These are phyloP conservation scores for Ballota nigra DNA, from an alignment of 257 asterid genomes.

Conservation along the genomic window DNA sequence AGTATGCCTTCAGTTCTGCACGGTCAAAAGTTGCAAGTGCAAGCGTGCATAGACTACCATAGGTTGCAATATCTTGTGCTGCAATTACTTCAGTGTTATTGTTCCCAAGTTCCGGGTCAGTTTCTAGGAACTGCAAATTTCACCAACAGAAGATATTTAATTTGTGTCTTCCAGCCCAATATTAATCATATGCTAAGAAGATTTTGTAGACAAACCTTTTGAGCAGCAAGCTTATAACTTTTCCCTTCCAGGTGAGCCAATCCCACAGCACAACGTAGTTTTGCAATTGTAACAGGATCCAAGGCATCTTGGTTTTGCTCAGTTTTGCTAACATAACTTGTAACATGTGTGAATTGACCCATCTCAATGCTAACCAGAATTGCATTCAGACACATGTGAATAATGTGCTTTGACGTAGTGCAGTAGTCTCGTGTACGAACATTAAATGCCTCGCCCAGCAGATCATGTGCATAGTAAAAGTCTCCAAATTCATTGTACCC, in stretches of 20 bases:
- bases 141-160: neutral
- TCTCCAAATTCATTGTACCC: constrained; percentile 99
- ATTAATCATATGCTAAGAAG: neutral
- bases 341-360: constrained; percentile 93
- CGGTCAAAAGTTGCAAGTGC: constrained; percentile 99
- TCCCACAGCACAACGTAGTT: constrained; percentile 86
- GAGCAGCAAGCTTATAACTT: constrained; percentile 94
- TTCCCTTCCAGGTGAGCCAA: constrained; percentile 78
- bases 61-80: constrained; percentile 95
- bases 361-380: constrained; percentile 93
- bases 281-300: constrained; percentile 65
- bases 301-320: constrained; percentile 75
- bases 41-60: constrained; percentile 96
- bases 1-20: constrained; percentile 76
- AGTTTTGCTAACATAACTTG: constrained; percentile 87
- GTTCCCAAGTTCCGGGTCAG: constrained; percentile 80
- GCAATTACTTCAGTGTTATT: constrained; percentile 82
- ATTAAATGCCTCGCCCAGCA: constrained; percentile 84
- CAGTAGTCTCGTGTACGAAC: constrained; percentile 97
- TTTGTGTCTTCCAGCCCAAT: constrained; percentile 3
- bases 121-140: constrained; percentile 78
- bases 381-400: constrained; percentile 86
- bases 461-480: constrained; percentile 83
- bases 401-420: constrained; percentile 82
- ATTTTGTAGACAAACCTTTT: constrained; percentile 61